These are phyloP conservation scores for Apium graveolens DNA, from an alignment of 129 eudicot species.

Conservation along the genomic window DNA sequence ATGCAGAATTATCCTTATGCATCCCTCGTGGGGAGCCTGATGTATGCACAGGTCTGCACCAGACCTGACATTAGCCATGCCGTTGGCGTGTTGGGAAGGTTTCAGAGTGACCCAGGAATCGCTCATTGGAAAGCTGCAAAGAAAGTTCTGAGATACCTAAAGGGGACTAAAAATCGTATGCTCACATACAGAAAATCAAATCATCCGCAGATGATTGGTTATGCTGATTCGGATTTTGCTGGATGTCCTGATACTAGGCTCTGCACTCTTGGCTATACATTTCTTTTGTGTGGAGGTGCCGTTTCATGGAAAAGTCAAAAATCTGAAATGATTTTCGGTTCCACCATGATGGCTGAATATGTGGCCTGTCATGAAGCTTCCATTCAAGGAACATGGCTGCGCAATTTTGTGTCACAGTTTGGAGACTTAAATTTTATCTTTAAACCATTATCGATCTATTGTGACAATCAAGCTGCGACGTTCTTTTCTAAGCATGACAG, in stretches of 20 bases:
- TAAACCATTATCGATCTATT: background rate
- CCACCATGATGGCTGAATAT: slow-evolving; percentile 17
- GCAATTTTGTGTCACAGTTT: no score
- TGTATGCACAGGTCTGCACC: no score
- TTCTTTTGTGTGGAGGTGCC: slow-evolving; percentile 9
- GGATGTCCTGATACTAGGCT: background rate
- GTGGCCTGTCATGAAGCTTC: slow-evolving; percentile 11
- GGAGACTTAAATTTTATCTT: no score
- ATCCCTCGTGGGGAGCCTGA: no score
- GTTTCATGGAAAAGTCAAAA: slow-evolving; percentile 18
- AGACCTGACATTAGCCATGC: no score
- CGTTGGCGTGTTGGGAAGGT: background rate
- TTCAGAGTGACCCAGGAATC: no score
- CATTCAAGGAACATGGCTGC: slow-evolving; percentile 10
- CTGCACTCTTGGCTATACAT: slow-evolving; percentile 7
- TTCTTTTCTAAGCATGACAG: background rate
- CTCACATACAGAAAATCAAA: background rate
- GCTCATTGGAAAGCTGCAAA: no score
- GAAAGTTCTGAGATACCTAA: no score
- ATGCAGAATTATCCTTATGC: no score
- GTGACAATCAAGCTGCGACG: background rate
- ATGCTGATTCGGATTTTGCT: slow-evolving; percentile 5
- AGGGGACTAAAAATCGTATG: background rate
- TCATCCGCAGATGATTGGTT: background rate
- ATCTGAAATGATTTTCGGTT: slow-evolving; percentile 1